A percentile compares a stretch with the other conserved stretches of the same genome.
phyloP scores from a whole-genome alignment of 2,329 filamentous ascomycete species.

The Diplocarpon mali region DNA sequence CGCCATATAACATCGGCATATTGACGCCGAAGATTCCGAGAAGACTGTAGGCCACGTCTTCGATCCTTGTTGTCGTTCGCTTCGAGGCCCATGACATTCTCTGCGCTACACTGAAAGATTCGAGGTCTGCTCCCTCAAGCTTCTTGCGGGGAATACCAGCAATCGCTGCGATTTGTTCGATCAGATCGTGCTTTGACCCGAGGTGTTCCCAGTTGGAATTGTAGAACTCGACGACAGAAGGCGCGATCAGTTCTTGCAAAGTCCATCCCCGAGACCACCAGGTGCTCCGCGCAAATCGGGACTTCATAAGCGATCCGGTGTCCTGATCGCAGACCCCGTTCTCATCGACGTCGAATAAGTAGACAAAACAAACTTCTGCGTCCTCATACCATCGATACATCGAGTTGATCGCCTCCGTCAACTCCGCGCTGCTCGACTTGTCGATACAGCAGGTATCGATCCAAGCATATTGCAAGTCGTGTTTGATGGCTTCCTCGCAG shows the following conservation, averaged over 20 bases:
- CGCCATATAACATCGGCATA: conserved; percentile 29
- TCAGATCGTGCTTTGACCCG: conserved; percentile 7
- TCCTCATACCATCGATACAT: conserved; percentile 18
- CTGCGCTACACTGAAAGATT: conserved; percentile 23
- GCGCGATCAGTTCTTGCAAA: conserved; percentile 6
- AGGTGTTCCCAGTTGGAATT: conserved; percentile 8
- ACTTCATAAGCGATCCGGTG: background rate
- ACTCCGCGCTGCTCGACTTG: conserved; percentile 18
- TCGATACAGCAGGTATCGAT: conserved; percentile 20
- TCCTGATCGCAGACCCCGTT: background rate
- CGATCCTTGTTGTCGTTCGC: conserved; percentile 11
- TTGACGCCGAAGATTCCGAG: conserved; percentile 26
- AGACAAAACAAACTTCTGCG: conserved; percentile 12
- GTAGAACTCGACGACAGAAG: conserved; percentile 8
- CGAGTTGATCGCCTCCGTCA: conserved; percentile 15
- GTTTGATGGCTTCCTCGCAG: background rate
- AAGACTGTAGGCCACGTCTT: conserved; percentile 25
- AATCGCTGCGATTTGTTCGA: conserved; percentile 1
- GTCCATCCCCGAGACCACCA: conserved; percentile 9
- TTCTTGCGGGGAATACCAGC: conserved; percentile 13
- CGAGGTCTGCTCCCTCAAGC: conserved; percentile 6
- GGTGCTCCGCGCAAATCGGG: background rate
- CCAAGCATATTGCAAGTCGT: conserved; percentile 1
- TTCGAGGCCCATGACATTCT: conserved; percentile 30
- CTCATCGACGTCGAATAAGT: conserved; percentile 10